Evolutionary conservation across 345 rosid genomes (phyloP).

Genomic region (Brassica cretica): DNA sequence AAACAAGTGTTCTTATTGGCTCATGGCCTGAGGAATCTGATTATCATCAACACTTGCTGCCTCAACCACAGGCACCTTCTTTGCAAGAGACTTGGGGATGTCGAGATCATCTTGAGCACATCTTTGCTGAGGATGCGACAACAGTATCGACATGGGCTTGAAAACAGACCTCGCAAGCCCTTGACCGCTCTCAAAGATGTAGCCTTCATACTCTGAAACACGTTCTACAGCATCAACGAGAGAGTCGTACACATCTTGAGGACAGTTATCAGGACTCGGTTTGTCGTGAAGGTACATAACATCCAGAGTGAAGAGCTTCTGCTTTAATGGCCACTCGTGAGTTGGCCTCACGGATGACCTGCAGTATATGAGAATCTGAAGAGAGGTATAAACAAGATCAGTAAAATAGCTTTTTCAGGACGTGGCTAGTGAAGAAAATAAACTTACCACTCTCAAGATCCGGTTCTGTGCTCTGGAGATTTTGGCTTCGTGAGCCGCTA

Average conservation of each 20-base stretch:
- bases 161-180: constrained; percentile 65
- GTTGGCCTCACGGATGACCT: constrained; percentile 76
- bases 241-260: constrained; percentile 77
- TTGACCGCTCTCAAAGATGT: constrained; percentile 78
- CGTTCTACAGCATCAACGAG: constrained; percentile 80
- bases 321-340: constrained; percentile 71
- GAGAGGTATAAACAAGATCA: not conserved
- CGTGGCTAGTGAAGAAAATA: not conserved
- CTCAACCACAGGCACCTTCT: constrained; percentile 58
- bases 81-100: constrained; percentile 71
- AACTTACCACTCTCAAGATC: constrained; percentile 78
- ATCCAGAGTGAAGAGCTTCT: constrained; percentile 81
- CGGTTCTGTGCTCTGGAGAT: constrained; percentile 68
- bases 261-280: constrained; percentile 87
- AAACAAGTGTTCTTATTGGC: constrained; percentile 46
- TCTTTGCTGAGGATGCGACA: constrained; percentile 89
- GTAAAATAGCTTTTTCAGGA: not conserved
- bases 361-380: constrained; percentile 75
- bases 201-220: constrained; percentile 83
- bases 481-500: constrained; percentile 87
- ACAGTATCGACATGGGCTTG: constrained; percentile 63
- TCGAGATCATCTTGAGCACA: constrained; percentile 72
- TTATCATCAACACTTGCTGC: constrained; percentile 55
- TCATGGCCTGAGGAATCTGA: constrained; percentile 39
- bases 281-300: constrained; percentile 92